A percentile compares a stretch with the other conserved stretches of the same genome.
Conservation (phyloP, 257 asterid genomes). For the Salvia miltiorrhiza region DNA sequence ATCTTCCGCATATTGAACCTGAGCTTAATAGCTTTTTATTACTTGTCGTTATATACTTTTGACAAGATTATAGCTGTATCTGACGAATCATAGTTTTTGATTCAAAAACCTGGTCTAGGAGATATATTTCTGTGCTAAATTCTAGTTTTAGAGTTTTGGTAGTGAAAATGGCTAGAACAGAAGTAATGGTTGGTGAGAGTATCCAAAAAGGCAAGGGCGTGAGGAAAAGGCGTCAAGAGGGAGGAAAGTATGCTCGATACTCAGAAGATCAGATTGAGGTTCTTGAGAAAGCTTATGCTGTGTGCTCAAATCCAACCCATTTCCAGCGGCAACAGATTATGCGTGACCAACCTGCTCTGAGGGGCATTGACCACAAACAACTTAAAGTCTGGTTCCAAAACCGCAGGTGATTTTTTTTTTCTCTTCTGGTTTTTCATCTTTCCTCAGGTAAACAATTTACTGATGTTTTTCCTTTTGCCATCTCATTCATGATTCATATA, state of each 20-base stretch:
- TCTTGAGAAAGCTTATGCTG: conserved; percentile 40
- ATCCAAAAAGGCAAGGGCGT: conserved; percentile 13
- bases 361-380: conserved; percentile 30
- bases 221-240: conserved; percentile 25
- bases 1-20: conserved; percentile 6
- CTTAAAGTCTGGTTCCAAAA: conserved; percentile 60
- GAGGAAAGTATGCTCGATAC: conserved; percentile 34
- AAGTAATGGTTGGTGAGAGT: conserved; percentile 17
- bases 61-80: conserved; percentile 4
- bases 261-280: conserved; percentile 39
- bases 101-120: conserved; percentile 16
- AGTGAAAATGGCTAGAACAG: conserved; percentile 19
- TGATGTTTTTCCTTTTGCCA: neutral
- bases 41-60: neutral
- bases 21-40: conserved; percentile 10
- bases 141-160: conserved; percentile 8
- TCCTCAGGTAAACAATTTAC: neutral
- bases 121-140: conserved; percentile 12
- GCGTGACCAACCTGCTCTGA: conserved; percentile 27
- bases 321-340: conserved; percentile 29
- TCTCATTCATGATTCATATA: neutral
- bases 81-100: neutral
- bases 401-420: conserved; percentile 40
- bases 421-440: neutral
- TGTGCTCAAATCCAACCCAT: conserved; percentile 36